Evolutionary conservation across 2,329 filamentous ascomycete species (phyloP).

Genomic region (Claviceps sp.): DNA sequence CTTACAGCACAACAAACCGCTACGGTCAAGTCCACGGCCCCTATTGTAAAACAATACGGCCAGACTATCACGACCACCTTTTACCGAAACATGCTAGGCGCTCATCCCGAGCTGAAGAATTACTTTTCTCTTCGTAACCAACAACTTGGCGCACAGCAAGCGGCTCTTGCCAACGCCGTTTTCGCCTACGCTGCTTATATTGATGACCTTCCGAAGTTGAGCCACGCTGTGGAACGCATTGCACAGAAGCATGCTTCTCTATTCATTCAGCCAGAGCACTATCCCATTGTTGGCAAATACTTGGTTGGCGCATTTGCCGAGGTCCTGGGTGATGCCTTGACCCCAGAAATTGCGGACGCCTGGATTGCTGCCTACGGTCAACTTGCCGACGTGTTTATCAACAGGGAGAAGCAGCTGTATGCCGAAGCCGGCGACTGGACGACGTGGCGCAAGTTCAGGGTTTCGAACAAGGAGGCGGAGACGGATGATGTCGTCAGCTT

Average conservation of each 20-base stretch:
- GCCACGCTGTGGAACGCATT: conserved; percentile 49
- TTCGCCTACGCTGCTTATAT: conserved; percentile 62
- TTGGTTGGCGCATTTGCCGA: conserved; percentile 54
- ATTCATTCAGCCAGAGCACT: conserved; percentile 56
- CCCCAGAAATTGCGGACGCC: conserved; percentile 51
- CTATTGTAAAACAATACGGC: conserved; percentile 57
- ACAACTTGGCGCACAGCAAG: conserved; percentile 50
- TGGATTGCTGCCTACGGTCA: conserved; percentile 62
- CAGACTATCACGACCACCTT: conserved; percentile 56
- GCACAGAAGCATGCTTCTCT: conserved; percentile 64
- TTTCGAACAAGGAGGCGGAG: conserved; percentile 49
- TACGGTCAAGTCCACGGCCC: conserved; percentile 66
- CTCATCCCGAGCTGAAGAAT: conserved; percentile 52
- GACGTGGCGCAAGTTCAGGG: conserved; percentile 37
- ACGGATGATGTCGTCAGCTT: conserved; percentile 51
- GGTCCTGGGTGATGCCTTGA: conserved; percentile 55
- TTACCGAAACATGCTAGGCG: conserved; percentile 54
- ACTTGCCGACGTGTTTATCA: conserved; percentile 59
- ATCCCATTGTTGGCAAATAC: conserved; percentile 54
- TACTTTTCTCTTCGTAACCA: conserved; percentile 63
- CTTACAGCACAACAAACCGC: conserved; percentile 51
- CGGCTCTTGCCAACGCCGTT: conserved; percentile 55
- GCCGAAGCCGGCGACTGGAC: conserved; percentile 30
- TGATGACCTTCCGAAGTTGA: conserved; percentile 50
- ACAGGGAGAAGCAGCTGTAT: conserved; percentile 49